A percentile compares a stretch with the other conserved stretches of the same genome.
Evolutionary conservation across 139 green algal genomes (phyloP).

Genomic region (Ettlia oleoabundans): DNA sequence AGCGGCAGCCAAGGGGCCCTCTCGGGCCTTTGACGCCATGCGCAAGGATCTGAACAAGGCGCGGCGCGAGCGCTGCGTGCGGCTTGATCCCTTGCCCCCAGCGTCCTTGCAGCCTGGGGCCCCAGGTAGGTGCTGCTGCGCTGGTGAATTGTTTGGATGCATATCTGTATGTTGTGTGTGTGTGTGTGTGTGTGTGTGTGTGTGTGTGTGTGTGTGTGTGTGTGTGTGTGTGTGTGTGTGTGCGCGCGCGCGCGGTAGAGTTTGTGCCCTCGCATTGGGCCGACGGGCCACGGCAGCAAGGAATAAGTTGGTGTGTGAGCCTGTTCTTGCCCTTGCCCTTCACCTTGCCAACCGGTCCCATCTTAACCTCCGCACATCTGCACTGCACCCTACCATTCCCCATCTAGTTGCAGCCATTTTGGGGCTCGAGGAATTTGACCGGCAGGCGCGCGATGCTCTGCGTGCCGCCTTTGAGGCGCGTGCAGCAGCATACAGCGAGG

Average conservation of each 20-base stretch:
- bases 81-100: slow-evolving; percentile 52
- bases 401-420: neutral
- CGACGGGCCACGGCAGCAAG: too few relatives aligned
- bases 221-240: too few relatives aligned
- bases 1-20: slow-evolving; percentile 39
- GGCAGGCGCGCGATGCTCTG: slow-evolving; percentile 67
- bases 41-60: slow-evolving; percentile 70
- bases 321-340: neutral
- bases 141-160: too few relatives aligned
- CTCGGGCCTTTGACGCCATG: slow-evolving; percentile 72
- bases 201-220: too few relatives aligned
- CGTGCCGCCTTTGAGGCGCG: slow-evolving; percentile 76
- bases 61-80: slow-evolving; percentile 58
- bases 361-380: neutral
- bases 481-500: slow-evolving; percentile 75
- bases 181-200: too few relatives aligned
- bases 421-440: slow-evolving; percentile 74
- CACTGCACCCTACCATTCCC: neutral
- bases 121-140: slow-evolving; percentile 32
- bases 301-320: too few relatives aligned
- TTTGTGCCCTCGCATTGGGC: too few relatives aligned
- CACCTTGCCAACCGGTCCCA: too few relatives aligned
- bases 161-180: too few relatives aligned
- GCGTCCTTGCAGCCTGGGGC: neutral
- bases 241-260: too few relatives aligned